These are phyloP conservation scores for Ophiostoma montium DNA, from an alignment of 2,329 filamentous ascomycete species.

Conservation along the genomic window DNA sequence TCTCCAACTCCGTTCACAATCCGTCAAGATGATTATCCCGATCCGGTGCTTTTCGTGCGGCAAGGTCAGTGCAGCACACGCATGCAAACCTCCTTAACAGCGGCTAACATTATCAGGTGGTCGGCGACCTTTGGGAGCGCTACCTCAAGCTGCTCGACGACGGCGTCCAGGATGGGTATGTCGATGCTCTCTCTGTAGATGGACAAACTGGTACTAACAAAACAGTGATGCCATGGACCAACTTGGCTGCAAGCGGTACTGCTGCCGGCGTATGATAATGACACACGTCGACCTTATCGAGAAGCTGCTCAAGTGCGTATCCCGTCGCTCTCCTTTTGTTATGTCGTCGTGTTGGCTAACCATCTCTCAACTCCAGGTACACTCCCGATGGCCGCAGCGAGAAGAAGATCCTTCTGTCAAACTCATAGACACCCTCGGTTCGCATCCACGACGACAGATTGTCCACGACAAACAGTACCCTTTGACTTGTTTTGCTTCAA, in stretches of 20 bases:
- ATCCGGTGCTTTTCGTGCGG: constrained; percentile 98
- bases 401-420: constrained; percentile 35
- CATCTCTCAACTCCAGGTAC: constrained; percentile 28
- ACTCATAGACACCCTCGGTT: constrained; percentile 7
- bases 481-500: not conserved
- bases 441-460: not conserved
- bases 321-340: not conserved
- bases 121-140: constrained; percentile 92
- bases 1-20: no score
- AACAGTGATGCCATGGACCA: constrained; percentile 87
- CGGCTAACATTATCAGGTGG: constrained; percentile 50
- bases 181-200: not conserved
- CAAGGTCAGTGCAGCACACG: constrained; percentile 59
- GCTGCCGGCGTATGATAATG: constrained; percentile 98
- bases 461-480: not conserved
- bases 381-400: constrained; percentile 49
- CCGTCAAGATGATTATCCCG: constrained; percentile 74
- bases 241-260: constrained; percentile 88
- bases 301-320: constrained; percentile 77
- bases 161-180: constrained; percentile 59
- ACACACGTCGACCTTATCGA: constrained; percentile 98
- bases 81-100: no score
- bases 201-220: not conserved
- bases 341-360: not conserved
- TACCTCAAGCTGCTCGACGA: constrained; percentile 83